phyloP scores from a whole-genome alignment of 495 filamentous ascomycete species.

The Penicillium herquei region DNA sequence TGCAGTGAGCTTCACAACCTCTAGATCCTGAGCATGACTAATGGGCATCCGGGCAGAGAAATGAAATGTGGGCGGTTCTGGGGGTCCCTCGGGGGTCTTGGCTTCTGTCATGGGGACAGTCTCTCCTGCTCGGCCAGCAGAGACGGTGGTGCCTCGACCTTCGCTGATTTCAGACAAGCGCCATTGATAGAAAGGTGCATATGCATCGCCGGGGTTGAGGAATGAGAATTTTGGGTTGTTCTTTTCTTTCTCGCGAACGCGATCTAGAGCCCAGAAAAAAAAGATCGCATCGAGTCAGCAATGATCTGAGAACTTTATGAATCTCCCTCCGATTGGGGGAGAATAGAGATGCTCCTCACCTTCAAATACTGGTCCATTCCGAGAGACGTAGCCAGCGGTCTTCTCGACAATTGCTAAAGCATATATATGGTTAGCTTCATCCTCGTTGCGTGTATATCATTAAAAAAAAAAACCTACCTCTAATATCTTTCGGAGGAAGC shows the following conservation, averaged over 20 bases:
- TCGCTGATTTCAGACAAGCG: conserved; percentile 78
- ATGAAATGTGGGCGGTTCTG: conserved; percentile 83
- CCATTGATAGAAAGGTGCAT: conserved; percentile 88
- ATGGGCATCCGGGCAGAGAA: conserved; percentile 98
- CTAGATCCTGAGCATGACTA: conserved; percentile 92
- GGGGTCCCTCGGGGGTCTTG: conserved; percentile 75
- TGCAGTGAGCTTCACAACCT: conserved; percentile 86
- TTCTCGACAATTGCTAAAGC: conserved; percentile 75
- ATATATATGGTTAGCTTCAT: conserved; percentile 28
- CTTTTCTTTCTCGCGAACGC: conserved; percentile 81
- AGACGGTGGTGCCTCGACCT: conserved; percentile 75
- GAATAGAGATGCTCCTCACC: conserved; percentile 31
- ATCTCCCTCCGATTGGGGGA: background rate
- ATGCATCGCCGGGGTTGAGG: conserved; percentile 75
- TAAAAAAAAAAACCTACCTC: conserved; percentile 45
- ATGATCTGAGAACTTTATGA: background rate
- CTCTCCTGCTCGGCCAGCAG: conserved; percentile 74
- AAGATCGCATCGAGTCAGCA: conserved; percentile 1
- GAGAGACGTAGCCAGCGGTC: conserved; percentile 90
- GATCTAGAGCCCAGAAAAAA: conserved; percentile 46
- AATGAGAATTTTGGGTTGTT: conserved; percentile 92
- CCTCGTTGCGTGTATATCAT: background rate
- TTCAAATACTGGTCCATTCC: conserved; percentile 80
- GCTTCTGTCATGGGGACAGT: conserved; percentile 51
- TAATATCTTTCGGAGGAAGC: conserved; percentile 79